Evolutionary conservation across 345 rosid genomes (phyloP), one percentile per base, ranked within the genome.

Genomic region (Lagerstroemia speciosa): DNA sequence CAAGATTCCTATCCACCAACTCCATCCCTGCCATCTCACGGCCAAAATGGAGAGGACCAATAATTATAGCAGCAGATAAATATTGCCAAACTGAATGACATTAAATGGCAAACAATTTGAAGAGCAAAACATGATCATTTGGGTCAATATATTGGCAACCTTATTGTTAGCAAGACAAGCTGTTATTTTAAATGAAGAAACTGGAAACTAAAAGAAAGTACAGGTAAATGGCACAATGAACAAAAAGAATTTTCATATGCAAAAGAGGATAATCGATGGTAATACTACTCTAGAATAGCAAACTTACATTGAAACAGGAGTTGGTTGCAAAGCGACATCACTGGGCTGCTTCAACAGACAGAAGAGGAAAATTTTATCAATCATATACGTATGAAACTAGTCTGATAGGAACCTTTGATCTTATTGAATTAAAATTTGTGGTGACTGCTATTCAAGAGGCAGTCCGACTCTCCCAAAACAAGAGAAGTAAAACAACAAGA

Each of bases 281-380:
- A 38, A 38, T 66, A 58, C 64, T 66, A 72, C 41, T 64, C 74
- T 6, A 45, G 73, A 68, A 66, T 65, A 53, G 65, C 67, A 41
- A 72, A 83, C 98, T 91, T 79, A 93, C 98, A 84, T 87, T 62
- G 94, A 84, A 74, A 89, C 82, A 22, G 98, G 98, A 75, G 84
- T 79, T 36, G 94, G 84, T 78, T 89, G 93, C 70, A 74, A 66
- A 14, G 88, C 76, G 53, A 80, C 91, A 77, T 85, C 84, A 64
- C 84, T 84, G 61, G 83, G 78, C 98, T 93, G 96, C 89, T 85
- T 32, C 77, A 73, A 78, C 57, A 66, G 71, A 72, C 67, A 36
- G 32, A 31, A 55, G 63, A 65, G 27, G 5, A 24, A 73, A 22
- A 29, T 67, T 65, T 65, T 26, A 22, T 72, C 38, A 62, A 15